Base-by-base conservation (phyloP, 805 yeast genomes). In the Spathaspora girioi region DNA sequence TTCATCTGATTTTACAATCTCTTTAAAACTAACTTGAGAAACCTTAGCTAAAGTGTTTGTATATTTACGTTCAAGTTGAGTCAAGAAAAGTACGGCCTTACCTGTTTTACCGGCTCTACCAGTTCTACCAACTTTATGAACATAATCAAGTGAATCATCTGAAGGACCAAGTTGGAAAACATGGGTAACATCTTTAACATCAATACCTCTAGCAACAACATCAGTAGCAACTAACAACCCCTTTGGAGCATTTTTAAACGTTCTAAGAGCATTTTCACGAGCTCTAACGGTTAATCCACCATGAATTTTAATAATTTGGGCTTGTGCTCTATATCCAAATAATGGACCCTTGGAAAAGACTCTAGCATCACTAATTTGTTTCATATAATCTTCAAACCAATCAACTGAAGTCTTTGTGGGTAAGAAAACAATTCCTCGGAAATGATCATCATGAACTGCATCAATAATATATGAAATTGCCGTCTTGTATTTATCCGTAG, bases 181-280 rank as follows among this genome's bases (percentile, higher is more conserved):
- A 64, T 89, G 89, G 23, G 90, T 71, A 27, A 93, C 96, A 59
- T 82, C 82, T 51, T 92, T 94, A 78, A 93, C 89, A 73, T 93
- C 97, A 86, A 93, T 84, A 59, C 98, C 98, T 71, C 98, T 83
- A 12, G 97, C 97, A 54, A 92, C 96, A 53, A 93, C 97, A 69
- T 91, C 96, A 6, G 97, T 88, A 50, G 93, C 85, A 50, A 93
- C 81, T 51, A 93, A 76, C 44, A 92, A 64, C 50, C 89, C 87
- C 27, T 67, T 75, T 59, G 50, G 61, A 23, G 52, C 46, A 52
- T 54, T 59, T 56, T 84, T 79, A 74, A 85, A 88, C 35, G 63
- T 62, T 47, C 73, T 75, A 38, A 87, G 82, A 23, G 82, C 68
- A 54, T 74, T 70, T 55, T 85, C 87, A 65, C 98, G 84, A 45